Evolutionary conservation across 148 eudicot genomes (phyloP).

Genomic region (Chenopodium suecicum): DNA sequence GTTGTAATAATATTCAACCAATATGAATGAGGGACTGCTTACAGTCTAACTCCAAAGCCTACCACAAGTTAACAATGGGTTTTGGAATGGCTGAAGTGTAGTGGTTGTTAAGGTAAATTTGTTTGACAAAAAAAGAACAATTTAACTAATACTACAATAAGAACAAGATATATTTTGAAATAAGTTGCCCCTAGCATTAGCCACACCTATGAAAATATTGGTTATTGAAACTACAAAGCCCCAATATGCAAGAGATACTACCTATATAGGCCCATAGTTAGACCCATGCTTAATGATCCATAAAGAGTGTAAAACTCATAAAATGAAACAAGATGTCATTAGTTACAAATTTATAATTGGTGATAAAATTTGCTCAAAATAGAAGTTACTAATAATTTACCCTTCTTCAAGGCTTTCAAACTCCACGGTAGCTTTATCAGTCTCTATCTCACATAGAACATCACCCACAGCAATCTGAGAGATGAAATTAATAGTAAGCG

Average conservation of each 20-base stretch:
- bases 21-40: too few species aligned
- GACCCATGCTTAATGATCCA: neutral
- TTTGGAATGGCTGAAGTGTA: too few species aligned
- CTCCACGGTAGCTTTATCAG: conserved; percentile 96
- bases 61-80: too few species aligned
- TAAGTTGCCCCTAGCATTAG: neutral
- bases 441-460: conserved; percentile 91
- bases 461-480: conserved; percentile 85
- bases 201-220: neutral
- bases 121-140: too few species aligned
- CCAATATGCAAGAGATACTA: neutral
- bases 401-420: conserved; percentile 94
- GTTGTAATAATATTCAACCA: too few species aligned
- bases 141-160: too few species aligned
- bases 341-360: neutral
- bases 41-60: too few species aligned
- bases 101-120: too few species aligned
- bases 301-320: neutral
- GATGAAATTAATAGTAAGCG: conserved; percentile 4
- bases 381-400: conserved; percentile 35
- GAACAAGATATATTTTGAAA: too few species aligned
- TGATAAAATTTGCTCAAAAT: neutral
- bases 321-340: neutral
- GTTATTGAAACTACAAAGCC: neutral
- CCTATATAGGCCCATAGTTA: neutral